These are phyloP conservation scores for Nakazawaea wyomingensis DNA, from an alignment of 805 yeast species.

Conservation along the genomic window DNA sequence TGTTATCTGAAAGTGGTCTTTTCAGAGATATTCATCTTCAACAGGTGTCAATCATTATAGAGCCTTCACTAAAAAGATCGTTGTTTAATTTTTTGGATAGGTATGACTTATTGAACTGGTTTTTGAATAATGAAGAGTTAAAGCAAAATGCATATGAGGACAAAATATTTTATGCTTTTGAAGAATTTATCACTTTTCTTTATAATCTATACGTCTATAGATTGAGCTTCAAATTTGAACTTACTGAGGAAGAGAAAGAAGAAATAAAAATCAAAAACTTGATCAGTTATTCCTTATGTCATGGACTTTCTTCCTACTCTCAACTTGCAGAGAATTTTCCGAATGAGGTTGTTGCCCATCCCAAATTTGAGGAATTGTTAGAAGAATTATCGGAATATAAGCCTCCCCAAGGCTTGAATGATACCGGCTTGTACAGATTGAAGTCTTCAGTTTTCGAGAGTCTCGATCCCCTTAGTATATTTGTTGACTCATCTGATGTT, in stretches of 20 bases:
- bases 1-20: conserved; percentile 34
- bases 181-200: conserved; percentile 36
- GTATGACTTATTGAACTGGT: conserved; percentile 56
- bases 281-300: conserved; percentile 46
- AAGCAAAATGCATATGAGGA: conserved; percentile 42
- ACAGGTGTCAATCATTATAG: conserved; percentile 37
- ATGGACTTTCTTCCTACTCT: conserved; percentile 51
- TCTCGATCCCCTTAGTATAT: conserved; percentile 55
- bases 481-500: conserved; percentile 41
- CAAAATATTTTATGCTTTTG: conserved; percentile 36
- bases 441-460: conserved; percentile 38
- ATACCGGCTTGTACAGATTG: conserved; percentile 61
- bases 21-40: conserved; percentile 41
- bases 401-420: conserved; percentile 63
- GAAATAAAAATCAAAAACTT: conserved; percentile 29
- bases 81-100: conserved; percentile 41
- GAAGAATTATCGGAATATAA: conserved; percentile 54
- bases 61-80: conserved; percentile 28
- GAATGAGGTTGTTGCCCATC: conserved; percentile 29
- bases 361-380: conserved; percentile 43
- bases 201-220: conserved; percentile 41
- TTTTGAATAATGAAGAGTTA: conserved; percentile 27
- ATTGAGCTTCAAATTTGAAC: conserved; percentile 20
- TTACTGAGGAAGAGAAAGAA: conserved; percentile 25
- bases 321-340: conserved; percentile 33